Evolutionary conservation across 2,329 filamentous ascomycete genomes (phyloP), one percentile per base, ranked within the genome.

Genomic region (Plenodomus lindquistii): DNA sequence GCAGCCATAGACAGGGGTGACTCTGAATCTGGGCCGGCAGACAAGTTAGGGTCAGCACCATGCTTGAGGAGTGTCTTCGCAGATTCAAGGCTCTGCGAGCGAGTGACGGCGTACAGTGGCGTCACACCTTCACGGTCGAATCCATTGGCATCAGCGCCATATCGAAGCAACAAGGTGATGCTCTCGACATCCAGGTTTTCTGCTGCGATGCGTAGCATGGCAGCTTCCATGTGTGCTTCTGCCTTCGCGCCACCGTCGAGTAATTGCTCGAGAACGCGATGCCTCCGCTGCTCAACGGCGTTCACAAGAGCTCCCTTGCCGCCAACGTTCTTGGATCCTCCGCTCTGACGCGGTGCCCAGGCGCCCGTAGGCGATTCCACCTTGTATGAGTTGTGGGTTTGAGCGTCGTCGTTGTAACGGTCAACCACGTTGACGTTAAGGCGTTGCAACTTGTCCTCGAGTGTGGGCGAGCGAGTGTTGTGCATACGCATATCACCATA

Each of bases 201-300:
- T 18, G 57, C 62, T 11, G 67, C 65, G 27, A 56, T 62, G 17
- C 64, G 55, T 10, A 71, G 54, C 66, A 70, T 67, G 17, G 52
- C 51, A n/a, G 65, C 60, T 49, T 71, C 67, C 39, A 65, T 55
- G 6, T 54, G 54, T 8, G 59, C 48, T 41, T 71, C 66, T 20
- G 62, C 59, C 44, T 55, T 63, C 8, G 65, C 60, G 10, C 67
- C 67, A n/a, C 65, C 56, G 13, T 71, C 65, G 7, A 71, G 56
- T 11, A 71, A 49, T 39, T 71, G 65, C 42, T 68, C 65, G 11
- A 71, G 57, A 11, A 82, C 82, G 10, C 84, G 83, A 52, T 88
- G 87, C 69, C 86, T 85, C 55, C 86, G 76, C 4, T 88, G 77
- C 42, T 80, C 79, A 0, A 84, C 82, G 2, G 79, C 83, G 18